A percentile compares a stretch with the other conserved stretches of the same genome.
Evolutionary conservation across 2,329 filamentous ascomycete genomes (phyloP).

Genomic region (Zopfia rhizophila): DNA sequence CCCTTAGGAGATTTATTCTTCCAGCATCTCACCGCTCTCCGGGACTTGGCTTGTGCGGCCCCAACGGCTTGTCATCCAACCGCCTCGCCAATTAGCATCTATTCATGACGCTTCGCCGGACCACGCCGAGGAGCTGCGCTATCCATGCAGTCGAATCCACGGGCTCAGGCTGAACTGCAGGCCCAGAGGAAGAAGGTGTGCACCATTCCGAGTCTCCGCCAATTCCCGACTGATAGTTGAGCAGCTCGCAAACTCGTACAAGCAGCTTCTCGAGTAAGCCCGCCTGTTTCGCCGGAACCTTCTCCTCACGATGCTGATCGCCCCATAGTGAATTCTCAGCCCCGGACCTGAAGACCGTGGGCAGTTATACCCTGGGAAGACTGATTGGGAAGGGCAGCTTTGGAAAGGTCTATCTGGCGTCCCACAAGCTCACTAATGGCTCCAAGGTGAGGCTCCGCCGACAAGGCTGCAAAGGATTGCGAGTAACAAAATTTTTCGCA

Average conservation of each 20-base stretch:
- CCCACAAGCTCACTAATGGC: constrained; percentile 97
- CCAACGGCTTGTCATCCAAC: constrained; percentile 27
- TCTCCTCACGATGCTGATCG: constrained; percentile 27
- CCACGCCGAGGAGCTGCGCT: constrained; percentile 47
- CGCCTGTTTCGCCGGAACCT: constrained; percentile 10
- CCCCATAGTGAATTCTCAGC: constrained; percentile 85
- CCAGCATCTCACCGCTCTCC: constrained; percentile 19
- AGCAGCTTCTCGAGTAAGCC: constrained; percentile 90
- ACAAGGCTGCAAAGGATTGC: not conserved
- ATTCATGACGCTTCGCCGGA: constrained; percentile 50
- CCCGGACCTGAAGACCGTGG: constrained; percentile 88
- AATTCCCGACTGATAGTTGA: constrained; percentile 13
- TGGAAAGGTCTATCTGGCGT: constrained; percentile 95
- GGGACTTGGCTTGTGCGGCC: constrained; percentile 37
- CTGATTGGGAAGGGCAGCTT: constrained; percentile 98
- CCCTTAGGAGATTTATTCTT: constrained; percentile 4
- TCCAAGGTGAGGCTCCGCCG: constrained; percentile 76
- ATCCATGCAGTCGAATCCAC: constrained; percentile 58
- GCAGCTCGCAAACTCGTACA: constrained; percentile 95
- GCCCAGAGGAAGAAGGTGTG: constrained; percentile 68
- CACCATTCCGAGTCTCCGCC: constrained; percentile 11
- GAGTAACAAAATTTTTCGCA: constrained; percentile 53
- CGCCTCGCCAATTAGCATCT: constrained; percentile 33
- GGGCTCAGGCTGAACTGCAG: constrained; percentile 66
- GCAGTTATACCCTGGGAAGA: constrained; percentile 91